These are phyloP conservation scores for Pholiota microspora DNA, from an alignment of 768 basidiomycete species.

Conservation along the genomic window DNA sequence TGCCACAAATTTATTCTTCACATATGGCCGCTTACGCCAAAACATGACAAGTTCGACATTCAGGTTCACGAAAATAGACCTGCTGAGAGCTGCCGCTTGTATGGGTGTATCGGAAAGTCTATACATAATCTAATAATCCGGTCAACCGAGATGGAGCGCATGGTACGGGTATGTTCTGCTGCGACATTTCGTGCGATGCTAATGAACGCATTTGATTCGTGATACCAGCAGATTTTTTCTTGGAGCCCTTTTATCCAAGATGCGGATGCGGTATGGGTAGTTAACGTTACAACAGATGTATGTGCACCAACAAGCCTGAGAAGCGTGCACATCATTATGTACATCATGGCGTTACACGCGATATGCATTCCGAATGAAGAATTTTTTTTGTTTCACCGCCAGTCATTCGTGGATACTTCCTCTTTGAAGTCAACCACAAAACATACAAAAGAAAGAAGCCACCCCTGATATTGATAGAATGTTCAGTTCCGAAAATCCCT, in stretches of 20 bases:
- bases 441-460: neutral
- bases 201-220: neutral
- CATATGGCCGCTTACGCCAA: neutral
- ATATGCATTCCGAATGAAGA: neutral
- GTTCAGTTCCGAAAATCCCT: neutral
- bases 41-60: neutral
- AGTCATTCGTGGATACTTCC: neutral
- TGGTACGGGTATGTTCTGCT: neutral
- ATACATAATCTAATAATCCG: neutral
- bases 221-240: neutral
- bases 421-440: no score
- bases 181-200: neutral
- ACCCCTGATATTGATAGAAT: neutral
- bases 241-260: neutral
- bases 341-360: neutral
- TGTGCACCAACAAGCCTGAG: neutral
- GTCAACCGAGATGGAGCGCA: neutral
- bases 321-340: neutral
- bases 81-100: neutral
- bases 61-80: conserved; percentile 6
- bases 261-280: neutral
- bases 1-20: neutral
- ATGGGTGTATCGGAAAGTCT: neutral
- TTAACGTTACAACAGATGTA: neutral
- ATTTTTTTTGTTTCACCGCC: neutral